phyloP scores from a whole-genome alignment of 1,284 basidiomycete species.

The Schizopora paradoxa region DNA sequence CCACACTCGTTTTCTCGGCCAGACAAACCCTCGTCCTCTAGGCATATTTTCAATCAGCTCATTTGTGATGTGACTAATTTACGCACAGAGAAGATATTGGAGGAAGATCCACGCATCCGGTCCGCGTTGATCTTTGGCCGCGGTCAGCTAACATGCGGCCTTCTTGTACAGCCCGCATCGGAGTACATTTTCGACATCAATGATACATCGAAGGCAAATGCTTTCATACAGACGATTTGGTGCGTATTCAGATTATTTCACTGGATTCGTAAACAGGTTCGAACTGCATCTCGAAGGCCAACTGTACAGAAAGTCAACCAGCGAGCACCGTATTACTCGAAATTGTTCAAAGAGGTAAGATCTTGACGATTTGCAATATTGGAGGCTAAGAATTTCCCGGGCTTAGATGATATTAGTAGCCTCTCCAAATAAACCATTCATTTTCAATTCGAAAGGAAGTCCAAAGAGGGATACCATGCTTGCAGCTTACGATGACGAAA shows the following conservation, averaged over 20 bases:
- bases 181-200: background rate
- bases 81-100: background rate
- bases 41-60: background rate
- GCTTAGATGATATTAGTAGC: constrained; percentile 12
- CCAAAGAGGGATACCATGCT: constrained; percentile 28
- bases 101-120: background rate
- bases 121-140: background rate
- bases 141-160: background rate
- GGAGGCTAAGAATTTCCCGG: too few relatives aligned
- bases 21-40: background rate
- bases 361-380: too few relatives aligned
- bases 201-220: background rate
- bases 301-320: constrained; percentile 20
- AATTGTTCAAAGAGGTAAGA: constrained; percentile 20
- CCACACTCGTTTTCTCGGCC: too few relatives aligned
- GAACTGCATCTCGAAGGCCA: constrained; percentile 18
- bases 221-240: background rate
- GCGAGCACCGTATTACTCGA: constrained; percentile 20
- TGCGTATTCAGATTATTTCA: too few relatives aligned
- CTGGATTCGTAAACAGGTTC: too few relatives aligned
- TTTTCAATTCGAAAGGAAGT: constrained; percentile 32
- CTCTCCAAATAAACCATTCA: constrained; percentile 7
- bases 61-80: background rate
- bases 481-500: constrained; percentile 31
- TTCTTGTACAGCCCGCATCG: background rate